Percentiles rank a stretch among this genome's conserved stretches.
Evolutionary conservation across 768 basidiomycete genomes (phyloP).

Genomic region (Termitomyces sp.): DNA sequence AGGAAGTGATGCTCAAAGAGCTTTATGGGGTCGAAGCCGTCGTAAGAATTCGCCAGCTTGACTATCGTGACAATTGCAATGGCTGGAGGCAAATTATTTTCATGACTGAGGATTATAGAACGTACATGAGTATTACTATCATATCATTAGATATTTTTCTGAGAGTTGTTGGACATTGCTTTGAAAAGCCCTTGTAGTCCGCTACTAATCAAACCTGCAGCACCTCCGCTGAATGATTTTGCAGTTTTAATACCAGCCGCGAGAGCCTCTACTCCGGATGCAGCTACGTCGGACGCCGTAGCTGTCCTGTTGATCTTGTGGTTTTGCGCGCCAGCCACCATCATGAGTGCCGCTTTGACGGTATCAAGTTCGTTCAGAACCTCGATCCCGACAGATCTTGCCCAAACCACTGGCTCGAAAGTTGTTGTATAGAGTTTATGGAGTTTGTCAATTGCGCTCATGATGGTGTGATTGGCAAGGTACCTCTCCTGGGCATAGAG

Average conservation of each 20-base stretch:
- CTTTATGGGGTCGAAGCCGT: conserved; percentile 1
- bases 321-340: conserved; percentile 53
- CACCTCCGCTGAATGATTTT: conserved; percentile 19
- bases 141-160: background rate
- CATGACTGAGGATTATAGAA: background rate
- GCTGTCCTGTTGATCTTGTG: conserved; percentile 6
- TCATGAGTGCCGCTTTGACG: conserved; percentile 82
- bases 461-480: conserved; percentile 77
- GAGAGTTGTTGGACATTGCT: conserved; percentile 2
- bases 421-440: conserved; percentile 80
- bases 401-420: conserved; percentile 72
- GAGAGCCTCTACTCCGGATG: conserved; percentile 42
- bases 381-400: conserved; percentile 82
- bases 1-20: conserved; percentile 3
- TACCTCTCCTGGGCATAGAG: conserved; percentile 82
- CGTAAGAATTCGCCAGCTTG: background rate
- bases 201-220: conserved; percentile 22
- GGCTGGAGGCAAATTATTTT: background rate
- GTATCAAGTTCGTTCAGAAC: conserved; percentile 85
- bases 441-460: conserved; percentile 84
- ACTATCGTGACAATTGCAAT: background rate
- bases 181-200: conserved; percentile 24
- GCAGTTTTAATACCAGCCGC: conserved; percentile 27
- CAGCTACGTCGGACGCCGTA: conserved; percentile 29
- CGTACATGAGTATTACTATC: background rate